Base-by-base conservation (phyloP, 2,329 filamentous ascomycete species). In the Penicillium sp. region DNA sequence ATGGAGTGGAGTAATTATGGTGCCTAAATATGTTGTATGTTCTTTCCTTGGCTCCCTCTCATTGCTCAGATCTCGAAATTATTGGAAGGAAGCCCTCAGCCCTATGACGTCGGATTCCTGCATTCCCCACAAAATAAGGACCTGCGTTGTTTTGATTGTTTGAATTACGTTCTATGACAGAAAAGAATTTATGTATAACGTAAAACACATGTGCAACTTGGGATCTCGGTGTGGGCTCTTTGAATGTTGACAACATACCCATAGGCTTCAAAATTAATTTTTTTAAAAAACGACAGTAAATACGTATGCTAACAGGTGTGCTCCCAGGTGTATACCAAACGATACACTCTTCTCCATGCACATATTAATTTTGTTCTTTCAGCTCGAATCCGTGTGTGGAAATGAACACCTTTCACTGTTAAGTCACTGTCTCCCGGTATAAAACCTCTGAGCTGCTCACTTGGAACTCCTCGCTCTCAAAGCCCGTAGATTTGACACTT, bases 81-180 rank as follows among this genome's bases (percentile, higher is more conserved):
- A 16, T 36, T 47, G 26, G n/a, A 30, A 30, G 23, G 23, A 23
- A 23, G 3, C 5, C 23, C 19, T 50, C 51, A 53, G 51, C 51
- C 51, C 39, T 53, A 49, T 48, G 36, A 49, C 39, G 45, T 53
- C 51, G 35, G 13, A 23, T 23, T 3, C 13, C 16, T 23, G 14
- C 34, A 29, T 32, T 2, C 42, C 35, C 49, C 42, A 47, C 42
- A n/a, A 46, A 39, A 11, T 14, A n/a, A 14, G 10, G 4, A 13
- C 32, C 23, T 23, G 23, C 23, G 3, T 23, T 23, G 23, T 23
- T 23, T 23, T 23, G 5, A 23, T 23, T n/a, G n/a, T n/a, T n/a
- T n/a, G 23, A 23, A 23, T 23, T 23, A 23, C 23, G 23, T 23
- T 23, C 3, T 23, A 23, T 23, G 23, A 23, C 23, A 23, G 23